Evolutionary conservation across 2,329 filamentous ascomycete genomes (phyloP), one percentile per base, ranked within the genome.

Genomic region (Gaeumannomyces sp.): DNA sequence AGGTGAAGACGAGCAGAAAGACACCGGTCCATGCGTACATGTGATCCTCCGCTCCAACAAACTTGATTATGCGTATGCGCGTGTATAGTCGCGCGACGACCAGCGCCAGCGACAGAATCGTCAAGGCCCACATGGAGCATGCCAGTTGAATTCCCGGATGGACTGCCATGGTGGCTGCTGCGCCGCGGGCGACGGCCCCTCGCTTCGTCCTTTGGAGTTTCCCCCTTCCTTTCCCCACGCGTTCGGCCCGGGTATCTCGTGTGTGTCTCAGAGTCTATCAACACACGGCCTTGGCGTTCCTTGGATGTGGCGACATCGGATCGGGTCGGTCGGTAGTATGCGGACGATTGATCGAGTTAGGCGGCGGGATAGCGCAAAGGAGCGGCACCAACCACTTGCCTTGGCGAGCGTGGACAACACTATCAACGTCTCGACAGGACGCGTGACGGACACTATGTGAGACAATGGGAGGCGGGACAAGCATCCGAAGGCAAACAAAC

Each of bases 81-180:
- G 76, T 78, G 63, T 78, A 79, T 1, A 75, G 68, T 3, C 76
- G 74, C 0, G 78, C 71, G 11, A 66, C 60, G 8, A 78, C 73
- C 61, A 79, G 74, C 33, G 71, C 27, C 4, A 74, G 61, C 25
- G 72, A 74, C 50, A 78, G 66, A 29, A 65, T 71, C 25, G 72
- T 71, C 72, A 78, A 70, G 64, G 68, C 74, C 76, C 76, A 78
- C 71, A 75, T 73, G 63, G 75, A 70, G 35, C 67, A 71, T 69
- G 60, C 75, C 71, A 77, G 66, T 59, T 74, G 67, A 59, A 71
- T 66, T 64, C 75, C 75, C 38, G 69, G 65, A 61, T 75, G 59
- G 22, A n/a, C 45, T 25, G 45, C 22, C 45, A 59, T 59, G 57
- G 25, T 59, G 19, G 11, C 27, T 29, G 57, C 29, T 16, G 27